Evolutionary conservation across 1,139 yeast species (phyloP), one percentile per base, ranked within the genome.

Genomic region (Hyphopichia pseudoburtonii): DNA sequence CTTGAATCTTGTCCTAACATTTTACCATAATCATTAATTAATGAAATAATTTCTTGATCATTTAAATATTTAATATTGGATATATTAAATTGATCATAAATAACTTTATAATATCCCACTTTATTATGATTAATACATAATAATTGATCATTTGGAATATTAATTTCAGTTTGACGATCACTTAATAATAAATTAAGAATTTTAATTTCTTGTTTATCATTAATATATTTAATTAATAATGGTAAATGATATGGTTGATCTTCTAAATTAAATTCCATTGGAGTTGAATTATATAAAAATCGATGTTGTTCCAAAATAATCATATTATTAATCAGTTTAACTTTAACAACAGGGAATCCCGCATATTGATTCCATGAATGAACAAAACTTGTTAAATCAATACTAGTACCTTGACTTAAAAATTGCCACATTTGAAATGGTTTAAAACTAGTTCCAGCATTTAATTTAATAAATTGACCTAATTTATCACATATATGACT

Each of bases 291-390:
- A 47, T 55, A 58, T 4, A 70, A 35, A 46, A 63, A 78, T 40
- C 81, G 64, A 50, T 79, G 80, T 56, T 82, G 89, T 36, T 66
- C 77, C 30, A 77, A 48, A 9, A 51, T 44, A 5, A 80, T 47
- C 30, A 58, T 53, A 8, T 50, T 64, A 1, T 54, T 54, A 17
- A 47, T 46, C 0, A 54, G 42, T 1, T 57, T 46, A 1, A 80
- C 78, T 7, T 57, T 54, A 12, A 83, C 52, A 2, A 77, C 52
- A 3, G 92, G 90, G 38, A 62, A 72, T 0, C 88, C 88, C 1
- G 80, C 69, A 17, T 71, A 58, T 48, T 78, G 67, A 5, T 72
- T 57, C 88, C 88, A 82, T 1, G 85, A 73, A 42, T 76, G 73
- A 45, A 74, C 64, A 39, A 78, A 76, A 34, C 60, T 46, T 27